Base-by-base conservation (phyloP, 768 basidiomycete species). In the Amanita polypyramis region DNA sequence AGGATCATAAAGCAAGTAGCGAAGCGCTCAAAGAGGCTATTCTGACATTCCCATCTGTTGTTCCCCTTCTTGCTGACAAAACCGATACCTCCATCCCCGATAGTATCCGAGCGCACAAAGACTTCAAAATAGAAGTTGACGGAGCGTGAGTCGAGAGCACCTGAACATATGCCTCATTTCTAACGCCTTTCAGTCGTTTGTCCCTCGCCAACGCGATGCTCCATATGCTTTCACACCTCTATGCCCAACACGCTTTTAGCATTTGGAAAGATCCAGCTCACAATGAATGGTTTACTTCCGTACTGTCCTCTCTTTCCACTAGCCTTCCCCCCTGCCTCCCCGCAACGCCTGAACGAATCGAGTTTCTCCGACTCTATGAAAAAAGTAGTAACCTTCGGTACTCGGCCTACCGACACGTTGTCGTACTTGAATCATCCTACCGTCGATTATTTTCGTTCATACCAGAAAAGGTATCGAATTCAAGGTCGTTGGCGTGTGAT, bases 221-320 rank as follows among this genome's bases (percentile, higher is more conserved):
- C 0, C 85, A 96, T 54, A 76, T 96, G 6, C 74, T 97, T 3
- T 85, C 88, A 0, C 88, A 93, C 57, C 77, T 97, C 19, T 98
- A 98, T 61, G 87, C 76, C 3, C 78, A 84, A 36, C 83, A 90
- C 5, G 85, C 89, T 0, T 70, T 65, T 7, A 61, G 80, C 0
- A 61, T 95, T 2, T 98, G 93, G 93, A 97, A 94, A 67, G 79
- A 83, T 11, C 67, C 83, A 0, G 57, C 61, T 1, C 68, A 74
- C 27, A 57, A 75, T 1, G 60, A 72, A 0, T 97, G 93, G 93
- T 79, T 96, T 55, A 58, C 74, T 1, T 61, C 65, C n/a, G 81
- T 79, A 2, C 67, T 83, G 38, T 60, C 64, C 2, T 52, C 64
- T 0, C 65, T 72, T 7, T 72, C 79, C 52, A 54, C 72, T 4